Evolutionary conservation across 176 grass and related monocot genomes (phyloP), one percentile per base, ranked within the genome.

Genomic region (Carex littledalei): DNA sequence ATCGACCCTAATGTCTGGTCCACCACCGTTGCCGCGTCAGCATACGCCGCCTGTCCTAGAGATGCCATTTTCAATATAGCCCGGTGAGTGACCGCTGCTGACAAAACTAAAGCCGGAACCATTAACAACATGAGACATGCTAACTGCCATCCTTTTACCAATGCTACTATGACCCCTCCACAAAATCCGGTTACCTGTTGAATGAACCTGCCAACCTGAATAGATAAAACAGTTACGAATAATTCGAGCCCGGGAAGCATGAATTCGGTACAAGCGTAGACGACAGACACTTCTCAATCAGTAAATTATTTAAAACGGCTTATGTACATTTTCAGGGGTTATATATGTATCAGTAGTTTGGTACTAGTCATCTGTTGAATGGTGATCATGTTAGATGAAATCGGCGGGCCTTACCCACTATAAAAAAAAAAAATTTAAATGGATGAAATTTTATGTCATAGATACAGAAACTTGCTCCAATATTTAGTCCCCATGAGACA

Each of bases 1-100:
- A 94, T 94, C 17, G 90, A 88, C 12, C 90, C 88, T 83, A 94
- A 47, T 49, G 89, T 92, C 86, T 94, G 90, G 70, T 94, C 90
- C 54, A 90, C 90, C 11, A 92, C 84, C 26, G 6, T 65, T 35
- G 89, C 80, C 0, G 92, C 92, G 1, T 92, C 86, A 12, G 83
- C 90, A 63, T 94, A 94, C 3, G 92, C 90, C 0, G 84, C 88
- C 73, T 92, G 92, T 2, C 85, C 88, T 8, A 87, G 84, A 3
- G 92, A 90, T 0, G 92, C 89, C 89, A 92, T 90, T 74, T 57
- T 85, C 35, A 89, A 32, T 45, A 90, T 57, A 29, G 92, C 62
- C 17, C 22, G 72, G 74, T 89, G 89, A 84, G 91, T 90, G 67
- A 90, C 45, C 5, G 87, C 86, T 45, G 87, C 88, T 18, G 92